These are phyloP conservation scores for Sclerotinia glacialis DNA, from an alignment of 2,329 filamentous ascomycete species.

Conservation along the genomic window DNA sequence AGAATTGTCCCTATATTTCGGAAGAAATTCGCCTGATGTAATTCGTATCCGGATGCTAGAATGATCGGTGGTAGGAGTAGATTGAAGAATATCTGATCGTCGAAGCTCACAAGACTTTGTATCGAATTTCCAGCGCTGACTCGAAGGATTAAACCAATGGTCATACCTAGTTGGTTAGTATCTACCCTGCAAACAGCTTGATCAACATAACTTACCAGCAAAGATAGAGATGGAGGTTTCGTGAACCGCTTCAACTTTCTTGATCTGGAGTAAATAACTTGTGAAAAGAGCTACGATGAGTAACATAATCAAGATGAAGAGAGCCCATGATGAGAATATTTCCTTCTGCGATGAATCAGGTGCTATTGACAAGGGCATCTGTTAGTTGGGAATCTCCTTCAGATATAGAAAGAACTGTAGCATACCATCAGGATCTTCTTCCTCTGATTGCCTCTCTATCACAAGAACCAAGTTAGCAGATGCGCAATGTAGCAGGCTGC, in stretches of 20 bases:
- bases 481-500: slow-evolving; percentile 5
- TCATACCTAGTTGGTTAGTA: slow-evolving; percentile 66
- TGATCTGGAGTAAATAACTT: slow-evolving; percentile 93
- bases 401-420: background rate
- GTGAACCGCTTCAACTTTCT: slow-evolving; percentile 95
- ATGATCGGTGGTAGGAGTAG: slow-evolving; percentile 98
- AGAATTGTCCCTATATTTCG: slow-evolving; percentile 95
- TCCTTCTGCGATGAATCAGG: slow-evolving; percentile 87
- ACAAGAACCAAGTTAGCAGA: slow-evolving; percentile 28
- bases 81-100: slow-evolving; percentile 99
- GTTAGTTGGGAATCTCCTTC: slow-evolving; percentile 29
- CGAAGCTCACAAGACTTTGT: slow-evolving; percentile 88
- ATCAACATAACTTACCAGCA: slow-evolving; percentile 57
- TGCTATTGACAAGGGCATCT: slow-evolving; percentile 43
- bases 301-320: slow-evolving; percentile 94
- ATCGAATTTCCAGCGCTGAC: slow-evolving; percentile 79
- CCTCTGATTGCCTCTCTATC: slow-evolving; percentile 36
- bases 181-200: background rate
- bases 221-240: slow-evolving; percentile 99
- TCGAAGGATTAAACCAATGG: slow-evolving; percentile 84
- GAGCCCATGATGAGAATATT: slow-evolving; percentile 91
- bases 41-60: slow-evolving; percentile 90
- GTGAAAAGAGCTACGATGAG: slow-evolving; percentile 94
- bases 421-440: slow-evolving; percentile 36
- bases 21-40: slow-evolving; percentile 99